phyloP scores from a whole-genome alignment of 2,329 filamentous ascomycete species.

The Aspergillus texensis region DNA sequence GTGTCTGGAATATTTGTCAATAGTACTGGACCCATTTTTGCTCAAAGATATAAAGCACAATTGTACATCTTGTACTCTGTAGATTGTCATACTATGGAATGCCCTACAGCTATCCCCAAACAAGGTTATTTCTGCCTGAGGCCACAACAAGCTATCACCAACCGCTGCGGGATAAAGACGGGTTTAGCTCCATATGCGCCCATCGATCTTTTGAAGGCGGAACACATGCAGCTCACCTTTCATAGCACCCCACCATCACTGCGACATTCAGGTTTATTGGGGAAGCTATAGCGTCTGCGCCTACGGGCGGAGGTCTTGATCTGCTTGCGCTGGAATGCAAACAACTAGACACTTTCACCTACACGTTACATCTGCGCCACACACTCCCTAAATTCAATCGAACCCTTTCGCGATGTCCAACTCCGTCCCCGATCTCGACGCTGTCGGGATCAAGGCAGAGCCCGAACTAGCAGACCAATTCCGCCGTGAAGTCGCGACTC shows the following conservation, averaged over 20 bases:
- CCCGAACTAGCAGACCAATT: conserved; percentile 63
- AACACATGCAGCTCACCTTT: background rate
- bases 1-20: background rate
- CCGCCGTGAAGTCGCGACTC: conserved; percentile 70
- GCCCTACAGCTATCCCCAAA: no score
- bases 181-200: conserved; percentile 8
- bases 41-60: no score
- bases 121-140: conserved; percentile 26
- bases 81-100: no score
- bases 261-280: conserved; percentile 1
- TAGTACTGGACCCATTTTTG: no score
- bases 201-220: background rate
- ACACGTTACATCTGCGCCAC: conserved; percentile 3
- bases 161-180: background rate
- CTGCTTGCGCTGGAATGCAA: conserved; percentile 3
- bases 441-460: conserved; percentile 64
- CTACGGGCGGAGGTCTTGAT: conserved; percentile 25
- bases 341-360: conserved; percentile 4
- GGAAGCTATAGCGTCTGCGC: conserved; percentile 18
- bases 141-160: conserved; percentile 13
- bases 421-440: conserved; percentile 45
- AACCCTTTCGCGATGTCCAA: conserved; percentile 34
- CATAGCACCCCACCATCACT: conserved; percentile 7
- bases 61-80: no score
- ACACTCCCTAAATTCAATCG: background rate